phyloP scores from a whole-genome alignment of 1,284 basidiomycete species.

The Apiotrichum porosum region DNA sequence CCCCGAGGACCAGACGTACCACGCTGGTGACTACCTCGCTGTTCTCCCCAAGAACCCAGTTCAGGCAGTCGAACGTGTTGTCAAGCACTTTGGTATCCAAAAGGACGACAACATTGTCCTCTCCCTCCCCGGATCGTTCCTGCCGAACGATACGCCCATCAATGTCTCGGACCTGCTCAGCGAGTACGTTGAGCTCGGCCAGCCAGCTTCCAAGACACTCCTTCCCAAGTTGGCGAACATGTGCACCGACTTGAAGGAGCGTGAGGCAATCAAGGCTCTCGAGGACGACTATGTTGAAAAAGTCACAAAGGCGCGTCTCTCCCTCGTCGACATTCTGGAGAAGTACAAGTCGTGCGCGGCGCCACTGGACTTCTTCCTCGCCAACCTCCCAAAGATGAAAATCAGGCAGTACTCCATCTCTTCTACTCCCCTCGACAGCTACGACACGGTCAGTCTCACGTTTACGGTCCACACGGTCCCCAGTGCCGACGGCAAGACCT shows the following conservation, averaged over 20 bases:
- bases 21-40: conserved; percentile 55
- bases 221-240: conserved; percentile 16
- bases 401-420: conserved; percentile 47
- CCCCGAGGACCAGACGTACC: conserved; percentile 50
- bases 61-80: conserved; percentile 4
- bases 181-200: conserved; percentile 54
- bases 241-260: conserved; percentile 2
- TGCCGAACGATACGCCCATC: conserved; percentile 50
- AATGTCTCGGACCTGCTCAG: conserved; percentile 47
- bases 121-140: conserved; percentile 13
- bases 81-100: conserved; percentile 11
- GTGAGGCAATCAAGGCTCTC: conserved; percentile 2
- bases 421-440: conserved; percentile 54
- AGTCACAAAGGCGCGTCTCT: conserved; percentile 47
- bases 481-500: conserved; percentile 32
- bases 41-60: conserved; percentile 35
- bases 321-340: conserved; percentile 51
- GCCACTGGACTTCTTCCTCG: conserved; percentile 23
- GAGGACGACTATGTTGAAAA: conserved; percentile 14
- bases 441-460: conserved; percentile 52
- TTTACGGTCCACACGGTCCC: conserved; percentile 52
- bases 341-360: conserved; percentile 43
- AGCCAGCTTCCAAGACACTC: conserved; percentile 26
- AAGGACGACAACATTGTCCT: conserved; percentile 20
- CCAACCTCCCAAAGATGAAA: conserved; percentile 20